A percentile compares a stretch with the other conserved stretches of the same genome.
Evolutionary conservation across 2,329 filamentous ascomycete species (phyloP).

Genomic region (Incumbomyces lentus): DNA sequence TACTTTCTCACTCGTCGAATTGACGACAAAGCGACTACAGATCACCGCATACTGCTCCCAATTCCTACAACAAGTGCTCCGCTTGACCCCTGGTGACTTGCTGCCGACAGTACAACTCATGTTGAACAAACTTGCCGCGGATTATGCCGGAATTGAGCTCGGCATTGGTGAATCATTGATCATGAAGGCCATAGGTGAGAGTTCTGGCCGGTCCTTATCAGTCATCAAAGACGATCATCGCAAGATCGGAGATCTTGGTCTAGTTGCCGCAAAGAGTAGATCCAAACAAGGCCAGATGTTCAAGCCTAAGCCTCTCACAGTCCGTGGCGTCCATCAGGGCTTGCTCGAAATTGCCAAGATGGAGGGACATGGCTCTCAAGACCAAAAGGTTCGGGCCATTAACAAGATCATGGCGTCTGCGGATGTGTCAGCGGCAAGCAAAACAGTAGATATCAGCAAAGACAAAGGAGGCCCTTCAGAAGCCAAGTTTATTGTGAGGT

Average conservation of each 20-base stretch:
- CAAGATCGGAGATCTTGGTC: slow-evolving; percentile 86
- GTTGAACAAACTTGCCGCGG: slow-evolving; percentile 95
- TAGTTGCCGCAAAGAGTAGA: slow-evolving; percentile 91
- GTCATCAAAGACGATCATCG: slow-evolving; percentile 94
- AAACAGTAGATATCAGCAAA: slow-evolving; percentile 73
- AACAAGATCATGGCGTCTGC: slow-evolving; percentile 93
- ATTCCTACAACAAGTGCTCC: slow-evolving; percentile 87
- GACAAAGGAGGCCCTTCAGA: slow-evolving; percentile 92
- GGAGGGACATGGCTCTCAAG: slow-evolving; percentile 76
- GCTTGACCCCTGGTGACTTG: slow-evolving; percentile 78
- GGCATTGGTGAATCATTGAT: slow-evolving; percentile 98
- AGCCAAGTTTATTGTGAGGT: slow-evolving; percentile 86
- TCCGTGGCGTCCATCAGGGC: slow-evolving; percentile 76
- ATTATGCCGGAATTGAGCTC: slow-evolving; percentile 91
- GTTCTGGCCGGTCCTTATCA: slow-evolving; percentile 73
- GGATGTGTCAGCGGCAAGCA: slow-evolving; percentile 61
- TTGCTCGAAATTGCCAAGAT: slow-evolving; percentile 81
- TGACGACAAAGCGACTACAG: slow-evolving; percentile 81
- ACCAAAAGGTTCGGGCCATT: slow-evolving; percentile 83
- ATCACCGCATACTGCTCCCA: slow-evolving; percentile 83
- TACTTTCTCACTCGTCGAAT: slow-evolving; percentile 88
- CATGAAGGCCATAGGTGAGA: slow-evolving; percentile 96
- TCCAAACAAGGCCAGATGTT: slow-evolving; percentile 97
- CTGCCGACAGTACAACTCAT: slow-evolving; percentile 84
- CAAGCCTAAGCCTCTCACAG: slow-evolving; percentile 82